Base-by-base conservation (phyloP, 2,329 filamentous ascomycete species). In the Dendryphion nanum region DNA sequence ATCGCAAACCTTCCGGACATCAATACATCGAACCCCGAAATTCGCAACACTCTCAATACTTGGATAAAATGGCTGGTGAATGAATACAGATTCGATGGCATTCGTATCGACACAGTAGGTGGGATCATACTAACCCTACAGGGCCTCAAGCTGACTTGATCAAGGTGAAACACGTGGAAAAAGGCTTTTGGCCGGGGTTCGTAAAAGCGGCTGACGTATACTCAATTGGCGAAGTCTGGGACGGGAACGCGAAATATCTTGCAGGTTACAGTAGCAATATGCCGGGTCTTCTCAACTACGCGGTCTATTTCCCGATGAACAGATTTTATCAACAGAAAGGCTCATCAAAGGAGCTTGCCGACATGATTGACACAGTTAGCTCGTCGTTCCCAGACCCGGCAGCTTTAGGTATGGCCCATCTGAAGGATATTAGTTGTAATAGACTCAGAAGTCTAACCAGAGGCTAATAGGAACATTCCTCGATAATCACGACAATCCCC, bases 141-240 rank as follows among this genome's bases (percentile, higher is more conserved):
- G n/a, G n/a, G n/a, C n/a, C n/a, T n/a, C n/a, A n/a, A n/a, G n/a
- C n/a, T n/a, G n/a, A n/a, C n/a, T n/a, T n/a, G n/a, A n/a, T n/a
- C n/a, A n/a, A n/a, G 78, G n/a, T 78, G 44, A 81, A 79, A 60
- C 78, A 83, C 55, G 77, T 82, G 12, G 71, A 80, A 44, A 73
- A 74, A 43, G 69, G 68, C 8, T 85, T 82, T 59, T 81, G 79
- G 68, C 64, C 76, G 0, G 60, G 53, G 0, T 84, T 83, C 48
- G 64, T 71, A 16, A 50, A 67, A 5, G 74, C 73, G 2, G 71
- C 78, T 1, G 79, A 78, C 4, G 75, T 82, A 2, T 83, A 81
- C 56, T 68, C 73, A 4, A 68, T 82, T 12, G 81, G 81, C 7
- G 81, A 85, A 53, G 78, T 83, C 3, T 75, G 71, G 35, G 68